A percentile compares a stretch with the other conserved stretches of the same genome.
These are phyloP conservation scores for Thamnidium elegans DNA, from an alignment of 192 early-diverging fungal species.

Conservation along the genomic window DNA sequence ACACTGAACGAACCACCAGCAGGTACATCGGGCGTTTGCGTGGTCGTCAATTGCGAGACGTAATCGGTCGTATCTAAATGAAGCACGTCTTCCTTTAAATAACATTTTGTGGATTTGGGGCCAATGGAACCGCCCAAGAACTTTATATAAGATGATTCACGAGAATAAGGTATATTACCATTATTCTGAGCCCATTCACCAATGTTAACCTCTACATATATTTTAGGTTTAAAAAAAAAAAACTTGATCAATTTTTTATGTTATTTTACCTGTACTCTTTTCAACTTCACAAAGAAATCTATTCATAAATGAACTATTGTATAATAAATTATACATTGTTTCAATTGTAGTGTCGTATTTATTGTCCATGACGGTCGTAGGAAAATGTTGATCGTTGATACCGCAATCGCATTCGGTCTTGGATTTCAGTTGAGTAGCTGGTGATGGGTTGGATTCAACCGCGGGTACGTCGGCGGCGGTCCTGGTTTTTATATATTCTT, in stretches of 20 bases:
- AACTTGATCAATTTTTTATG: no score
- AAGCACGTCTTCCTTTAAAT: conserved; percentile 46
- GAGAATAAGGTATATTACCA: conserved; percentile 12
- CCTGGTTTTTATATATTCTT: background rate
- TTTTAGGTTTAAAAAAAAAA: no score
- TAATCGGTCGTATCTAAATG: conserved; percentile 47
- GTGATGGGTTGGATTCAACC: background rate
- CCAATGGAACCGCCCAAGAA: conserved; percentile 41
- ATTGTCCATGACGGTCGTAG: conserved; percentile 42
- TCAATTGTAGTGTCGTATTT: conserved; percentile 46
- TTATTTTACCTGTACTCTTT: conserved; percentile 47
- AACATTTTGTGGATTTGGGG: conserved; percentile 56
- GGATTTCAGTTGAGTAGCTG: conserved; percentile 10
- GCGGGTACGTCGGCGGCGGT: background rate
- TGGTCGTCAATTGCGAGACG: conserved; percentile 46
- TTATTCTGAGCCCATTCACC: conserved; percentile 34
- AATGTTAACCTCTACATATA: conserved; percentile 40
- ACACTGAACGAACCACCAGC: conserved; percentile 51
- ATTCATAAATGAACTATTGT: conserved; percentile 45
- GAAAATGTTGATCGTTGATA: conserved; percentile 42
- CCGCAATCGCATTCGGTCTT: conserved; percentile 49
- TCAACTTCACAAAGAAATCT: conserved; percentile 44
- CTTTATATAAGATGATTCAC: conserved; percentile 39
- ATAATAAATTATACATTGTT: conserved; percentile 53
- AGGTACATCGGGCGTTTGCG: conserved; percentile 57